Conservation (phyloP, 768 basidiomycete species). For the Cystobasidium onofrii region DNA sequence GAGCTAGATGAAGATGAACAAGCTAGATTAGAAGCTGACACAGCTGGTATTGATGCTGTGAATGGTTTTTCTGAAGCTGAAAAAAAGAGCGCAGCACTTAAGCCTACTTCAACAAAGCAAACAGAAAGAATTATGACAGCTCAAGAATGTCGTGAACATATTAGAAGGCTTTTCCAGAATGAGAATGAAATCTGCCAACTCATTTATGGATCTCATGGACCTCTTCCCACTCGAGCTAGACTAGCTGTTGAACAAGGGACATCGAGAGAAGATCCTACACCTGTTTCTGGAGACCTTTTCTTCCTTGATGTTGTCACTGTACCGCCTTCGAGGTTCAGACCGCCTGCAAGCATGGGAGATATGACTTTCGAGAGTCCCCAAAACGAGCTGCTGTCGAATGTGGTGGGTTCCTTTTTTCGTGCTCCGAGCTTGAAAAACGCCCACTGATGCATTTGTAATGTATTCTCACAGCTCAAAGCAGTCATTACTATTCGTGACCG, state of each 20-base stretch:
- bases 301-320: constrained; percentile 89
- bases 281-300: constrained; percentile 84
- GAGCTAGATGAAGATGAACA: constrained; percentile 51
- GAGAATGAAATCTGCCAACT: constrained; percentile 74
- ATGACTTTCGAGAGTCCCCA: constrained; percentile 92
- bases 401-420: constrained; percentile 70
- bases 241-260: background rate
- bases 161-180: constrained; percentile 76
- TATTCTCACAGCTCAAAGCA: constrained; percentile 21
- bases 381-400: constrained; percentile 74
- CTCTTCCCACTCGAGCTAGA: constrained; percentile 51
- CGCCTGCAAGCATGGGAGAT: constrained; percentile 82
- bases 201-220: constrained; percentile 86
- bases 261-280: background rate
- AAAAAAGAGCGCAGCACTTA: constrained; percentile 68
- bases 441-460: too few species aligned
- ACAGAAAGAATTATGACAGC: constrained; percentile 77
- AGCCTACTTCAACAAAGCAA: constrained; percentile 43
- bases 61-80: constrained; percentile 67
- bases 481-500: constrained; percentile 39
- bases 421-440: too few species aligned
- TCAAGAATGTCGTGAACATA: constrained; percentile 87
- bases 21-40: constrained; percentile 45
- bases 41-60: constrained; percentile 50
- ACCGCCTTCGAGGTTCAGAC: constrained; percentile 89